These are phyloP conservation scores for Lentinus polychrous DNA, from an alignment of 1,284 basidiomycete genomes.

Conservation along the genomic window DNA sequence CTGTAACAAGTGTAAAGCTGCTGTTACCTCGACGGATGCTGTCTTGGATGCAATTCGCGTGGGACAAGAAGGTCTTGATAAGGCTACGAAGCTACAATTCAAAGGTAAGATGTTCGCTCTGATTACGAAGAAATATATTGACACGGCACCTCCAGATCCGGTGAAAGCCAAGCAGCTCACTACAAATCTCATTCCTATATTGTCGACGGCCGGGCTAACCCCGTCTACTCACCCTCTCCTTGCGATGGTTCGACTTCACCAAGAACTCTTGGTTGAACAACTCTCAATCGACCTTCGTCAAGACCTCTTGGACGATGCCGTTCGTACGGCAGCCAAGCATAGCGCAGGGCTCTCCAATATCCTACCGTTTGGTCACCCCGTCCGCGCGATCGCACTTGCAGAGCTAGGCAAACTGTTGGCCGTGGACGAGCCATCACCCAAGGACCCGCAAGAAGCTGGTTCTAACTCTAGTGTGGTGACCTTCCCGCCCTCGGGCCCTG, in stretches of 20 bases:
- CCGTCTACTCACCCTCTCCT: constrained; percentile 72
- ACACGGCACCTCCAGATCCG: constrained; percentile 36
- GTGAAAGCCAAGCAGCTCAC: constrained; percentile 53
- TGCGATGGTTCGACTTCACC: constrained; percentile 62
- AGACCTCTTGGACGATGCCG: constrained; percentile 54
- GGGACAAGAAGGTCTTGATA: constrained; percentile 63
- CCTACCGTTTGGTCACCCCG: constrained; percentile 69
- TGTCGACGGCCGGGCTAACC: constrained; percentile 46
- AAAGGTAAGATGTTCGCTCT: constrained; percentile 33
- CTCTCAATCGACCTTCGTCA: constrained; percentile 35
- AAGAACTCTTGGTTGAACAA: constrained; percentile 53
- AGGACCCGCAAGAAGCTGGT: constrained; percentile 3
- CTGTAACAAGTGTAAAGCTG: constrained; percentile 55
- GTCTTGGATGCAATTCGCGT: constrained; percentile 55
- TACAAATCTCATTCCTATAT: constrained; percentile 55
- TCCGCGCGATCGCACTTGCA: constrained; percentile 67
- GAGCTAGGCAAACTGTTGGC: constrained; percentile 79
- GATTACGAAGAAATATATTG: not conserved
- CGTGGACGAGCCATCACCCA: constrained; percentile 58
- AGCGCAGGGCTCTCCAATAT: constrained; percentile 50
- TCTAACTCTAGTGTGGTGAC: constrained; percentile 9
- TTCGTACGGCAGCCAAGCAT: constrained; percentile 50
- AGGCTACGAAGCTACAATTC: constrained; percentile 56
- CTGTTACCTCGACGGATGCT: constrained; percentile 41
- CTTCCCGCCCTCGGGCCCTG: constrained; percentile 61